Percentiles rank a stretch among this genome's conserved stretches.
Conservation (phyloP, 371 early-diverging fungal genomes). For the Mucor velutinosus region DNA sequence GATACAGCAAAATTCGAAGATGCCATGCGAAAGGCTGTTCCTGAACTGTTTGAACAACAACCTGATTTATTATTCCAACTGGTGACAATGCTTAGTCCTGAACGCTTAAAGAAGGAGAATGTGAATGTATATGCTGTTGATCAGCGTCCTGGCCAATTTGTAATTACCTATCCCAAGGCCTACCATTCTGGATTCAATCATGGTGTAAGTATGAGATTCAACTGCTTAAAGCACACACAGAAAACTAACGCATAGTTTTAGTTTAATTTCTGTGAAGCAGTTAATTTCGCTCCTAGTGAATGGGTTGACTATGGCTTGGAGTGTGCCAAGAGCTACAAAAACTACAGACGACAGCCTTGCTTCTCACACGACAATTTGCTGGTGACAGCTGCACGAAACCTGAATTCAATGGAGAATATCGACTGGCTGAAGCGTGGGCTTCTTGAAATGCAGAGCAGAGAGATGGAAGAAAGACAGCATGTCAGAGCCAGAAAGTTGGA, state of each 20-base stretch:
- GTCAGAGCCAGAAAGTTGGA: slow-evolving; percentile 44
- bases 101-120: slow-evolving; percentile 67
- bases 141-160: slow-evolving; percentile 93
- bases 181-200: slow-evolving; percentile 98
- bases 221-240: too few species aligned
- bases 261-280: slow-evolving; percentile 96
- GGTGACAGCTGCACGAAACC: slow-evolving; percentile 56
- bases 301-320: slow-evolving; percentile 88
- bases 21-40: slow-evolving; percentile 78
- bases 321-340: slow-evolving; percentile 80
- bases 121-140: slow-evolving; percentile 82
- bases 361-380: slow-evolving; percentile 94
- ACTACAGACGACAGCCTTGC: slow-evolving; percentile 80
- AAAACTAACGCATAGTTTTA: slow-evolving; percentile 5
- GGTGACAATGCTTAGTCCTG: slow-evolving; percentile 90
- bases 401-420: slow-evolving; percentile 43
- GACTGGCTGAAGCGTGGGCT: slow-evolving; percentile 62
- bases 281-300: slow-evolving; percentile 92
- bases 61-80: slow-evolving; percentile 94
- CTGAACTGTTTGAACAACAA: slow-evolving; percentile 88
- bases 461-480: slow-evolving; percentile 53
- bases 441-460: slow-evolving; percentile 59
- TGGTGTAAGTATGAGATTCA: slow-evolving; percentile 62
- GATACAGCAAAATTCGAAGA: slow-evolving; percentile 85
- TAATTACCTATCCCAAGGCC: slow-evolving; percentile 93